Evolutionary conservation across 495 filamentous ascomycete species (phyloP).

Genomic region (Daldinia caldariorum): DNA sequence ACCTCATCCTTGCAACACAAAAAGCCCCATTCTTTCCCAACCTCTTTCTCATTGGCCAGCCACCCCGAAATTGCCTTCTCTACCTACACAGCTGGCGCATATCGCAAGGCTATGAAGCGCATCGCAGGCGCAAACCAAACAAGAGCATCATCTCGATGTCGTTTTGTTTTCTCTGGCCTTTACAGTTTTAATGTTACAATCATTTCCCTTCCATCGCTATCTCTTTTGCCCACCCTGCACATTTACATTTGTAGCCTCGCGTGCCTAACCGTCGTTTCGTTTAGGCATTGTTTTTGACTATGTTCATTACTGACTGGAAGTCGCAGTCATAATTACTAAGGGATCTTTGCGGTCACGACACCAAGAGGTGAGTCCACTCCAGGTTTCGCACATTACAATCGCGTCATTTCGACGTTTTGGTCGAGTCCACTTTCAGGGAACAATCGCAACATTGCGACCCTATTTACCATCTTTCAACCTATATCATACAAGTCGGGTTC

Average conservation of each 20-base stretch:
- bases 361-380: neutral
- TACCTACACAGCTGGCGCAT: constrained; percentile 16
- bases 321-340: constrained; percentile 2
- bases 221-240: neutral
- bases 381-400: neutral
- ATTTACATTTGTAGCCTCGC: neutral
- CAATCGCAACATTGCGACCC: neutral
- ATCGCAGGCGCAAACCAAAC: constrained; percentile 20
- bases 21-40: constrained; percentile 10
- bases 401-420: neutral
- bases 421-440: neutral
- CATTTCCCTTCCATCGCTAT: neutral
- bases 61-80: constrained; percentile 3
- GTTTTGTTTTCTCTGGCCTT: neutral
- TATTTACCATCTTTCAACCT: neutral
- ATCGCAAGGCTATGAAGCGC: constrained; percentile 24
- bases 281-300: neutral
- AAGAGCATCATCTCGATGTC: neutral
- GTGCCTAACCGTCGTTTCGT: neutral
- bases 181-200: neutral
- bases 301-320: constrained; percentile 16
- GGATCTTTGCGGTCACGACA: neutral
- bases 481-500: neutral
- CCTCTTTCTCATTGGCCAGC: constrained; percentile 31
- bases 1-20: constrained; percentile 13